phyloP scores from a whole-genome alignment of 768 basidiomycete species.

The Clitopilus passeckerianus region DNA sequence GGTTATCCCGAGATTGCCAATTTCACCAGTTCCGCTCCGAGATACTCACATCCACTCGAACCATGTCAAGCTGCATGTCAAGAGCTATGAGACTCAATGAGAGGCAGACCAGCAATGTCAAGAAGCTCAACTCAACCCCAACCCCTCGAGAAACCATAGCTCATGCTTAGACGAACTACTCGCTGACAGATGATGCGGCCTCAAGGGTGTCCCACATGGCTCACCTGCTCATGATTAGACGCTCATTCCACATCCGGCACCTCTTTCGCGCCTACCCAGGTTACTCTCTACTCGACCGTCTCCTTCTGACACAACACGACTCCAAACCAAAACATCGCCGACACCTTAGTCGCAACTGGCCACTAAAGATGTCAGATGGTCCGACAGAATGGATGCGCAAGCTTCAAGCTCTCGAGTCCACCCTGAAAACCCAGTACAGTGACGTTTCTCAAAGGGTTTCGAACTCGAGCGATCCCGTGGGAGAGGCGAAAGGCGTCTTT shows the following conservation, averaged over 20 bases:
- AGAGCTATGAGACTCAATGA: too few species aligned
- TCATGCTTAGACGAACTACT: too few species aligned
- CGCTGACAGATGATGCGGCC: too few species aligned
- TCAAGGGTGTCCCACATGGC: neutral
- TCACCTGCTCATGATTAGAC: neutral
- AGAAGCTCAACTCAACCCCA: too few species aligned
- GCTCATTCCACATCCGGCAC: too few species aligned
- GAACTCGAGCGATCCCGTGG: neutral
- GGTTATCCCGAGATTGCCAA: too few species aligned
- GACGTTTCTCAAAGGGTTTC: neutral
- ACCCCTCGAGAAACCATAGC: too few species aligned
- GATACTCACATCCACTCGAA: too few species aligned
- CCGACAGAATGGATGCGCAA: neutral
- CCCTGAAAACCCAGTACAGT: neutral
- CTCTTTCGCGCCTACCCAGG: too few species aligned
- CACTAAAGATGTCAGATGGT: neutral
- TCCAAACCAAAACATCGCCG: neutral
- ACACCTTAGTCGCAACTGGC: neutral
- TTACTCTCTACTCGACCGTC: neutral
- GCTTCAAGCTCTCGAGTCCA: neutral
- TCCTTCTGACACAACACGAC: neutral
- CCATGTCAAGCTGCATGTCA: too few species aligned
- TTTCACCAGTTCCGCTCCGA: too few species aligned
- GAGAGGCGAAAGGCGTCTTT: neutral
- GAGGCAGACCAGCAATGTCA: too few species aligned